Base-by-base conservation (phyloP, 2,329 filamentous ascomycete genomes). In the Lachnellula suecica region DNA sequence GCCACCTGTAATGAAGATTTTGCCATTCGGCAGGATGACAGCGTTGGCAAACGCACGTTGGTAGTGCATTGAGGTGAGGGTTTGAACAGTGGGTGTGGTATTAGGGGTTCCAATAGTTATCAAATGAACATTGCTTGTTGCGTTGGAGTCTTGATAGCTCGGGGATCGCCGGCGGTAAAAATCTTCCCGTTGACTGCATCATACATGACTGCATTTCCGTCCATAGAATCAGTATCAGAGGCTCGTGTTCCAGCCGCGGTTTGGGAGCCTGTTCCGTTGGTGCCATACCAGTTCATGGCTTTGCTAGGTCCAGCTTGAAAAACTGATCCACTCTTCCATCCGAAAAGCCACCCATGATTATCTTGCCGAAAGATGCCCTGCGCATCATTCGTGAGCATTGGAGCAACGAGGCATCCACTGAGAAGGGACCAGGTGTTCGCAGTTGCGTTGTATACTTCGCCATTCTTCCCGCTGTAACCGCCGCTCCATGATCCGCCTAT, bases 401-500 rank as follows among this genome's bases (percentile, higher is more conserved):
- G 74, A 19, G 69, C 70, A 4, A 77, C 75, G 9, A 70, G 66
- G 13, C 72, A 72, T 22, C 72, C 73, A 1, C 68, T 59, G 0
- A 82, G 63, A 19, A 68, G 58, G 0, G 68, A 73, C 81, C 81
- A 84, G 2, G 64, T 64, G 29, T 78, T 72, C 3, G 67, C 59
- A 1, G 53, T 62, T 0, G 76, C 72, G 51, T 78, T 67, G 61
- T 74, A 83, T 17, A 82, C 65, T 59, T 85, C 82, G 40, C 78
- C 82, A 52, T 81, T 75, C 69, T 84, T 84, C 25, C 71, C 71
- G 27, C 74, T 71, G 4, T 59, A 51, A 0, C 70, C 74, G 25
- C 81, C 82, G 9, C 72, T 77, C 72, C 73, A 82, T 0, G 77
- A 81, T 4, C 82, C 82, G 17, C 82, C 82, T 34, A 60, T 82